Evolutionary conservation across 305 asterid genomes (phyloP), one percentile per base, ranked within the genome.

Genomic region (Fraxinus paxiana): DNA sequence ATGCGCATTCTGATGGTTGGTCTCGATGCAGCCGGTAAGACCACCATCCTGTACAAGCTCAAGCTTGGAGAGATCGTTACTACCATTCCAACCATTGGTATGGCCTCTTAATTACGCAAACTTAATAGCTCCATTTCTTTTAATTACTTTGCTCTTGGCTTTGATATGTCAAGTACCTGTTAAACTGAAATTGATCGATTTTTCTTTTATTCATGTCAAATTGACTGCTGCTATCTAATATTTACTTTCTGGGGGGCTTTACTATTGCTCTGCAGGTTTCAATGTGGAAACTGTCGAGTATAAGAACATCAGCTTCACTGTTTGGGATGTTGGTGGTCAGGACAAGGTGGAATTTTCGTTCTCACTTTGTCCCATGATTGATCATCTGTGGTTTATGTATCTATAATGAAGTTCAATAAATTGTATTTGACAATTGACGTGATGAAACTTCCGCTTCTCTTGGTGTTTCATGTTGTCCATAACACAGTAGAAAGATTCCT

Each of bases 1-100:
- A 92, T 92, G 97, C 94, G 98, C 10, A 92, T 94, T 90, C 89
- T 94, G 87, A 94, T 92, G 97, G 97, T 92, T 82, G 98, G 98
- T 86, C 98, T 94, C 73, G 98, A 92, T 83, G 97, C 97, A 18
- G 97, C 98, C 90, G 98, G 98, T 90, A 92, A 94, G 94, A 94
- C 97, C 81, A 94, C 98, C 83, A 94, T 94, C 76, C 87, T 94
- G 88, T 92, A 94, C 93, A 94, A 94, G 97, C 93, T 94, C 88
- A 94, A 93, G 97, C 95, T 93, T 35, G 97, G 97, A 83, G 96
- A 93, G 92, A 90, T 94, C 10, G 98, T 94, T 82, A 91, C 98
- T 54, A 94, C 98, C 33, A 94, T 92, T 84, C 97, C 98, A 20
- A 94, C 98, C 56, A 91, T 94, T 59, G 98, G 98, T 94, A 94